Conservation (phyloP, 208 protist species). For the Sergeia podlipaevii region DNA sequence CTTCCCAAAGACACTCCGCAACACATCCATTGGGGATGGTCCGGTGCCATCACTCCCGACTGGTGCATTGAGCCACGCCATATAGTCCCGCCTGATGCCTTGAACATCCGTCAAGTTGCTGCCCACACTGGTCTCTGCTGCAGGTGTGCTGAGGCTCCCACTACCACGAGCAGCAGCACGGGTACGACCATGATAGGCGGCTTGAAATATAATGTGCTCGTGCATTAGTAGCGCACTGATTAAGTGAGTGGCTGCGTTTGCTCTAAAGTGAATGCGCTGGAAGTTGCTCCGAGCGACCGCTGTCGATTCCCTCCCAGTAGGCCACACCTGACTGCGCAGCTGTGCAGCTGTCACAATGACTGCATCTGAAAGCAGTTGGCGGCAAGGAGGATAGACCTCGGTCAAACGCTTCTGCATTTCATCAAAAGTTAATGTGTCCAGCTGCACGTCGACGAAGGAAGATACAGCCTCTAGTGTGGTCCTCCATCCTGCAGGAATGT, state of each 20-base stretch:
- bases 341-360: too few species aligned
- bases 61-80: slow-evolving; percentile 22
- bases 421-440: slow-evolving; percentile 15
- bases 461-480: slow-evolving; percentile 44
- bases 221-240: too few species aligned
- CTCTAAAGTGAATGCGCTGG: too few species aligned
- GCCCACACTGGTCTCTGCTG: too few species aligned
- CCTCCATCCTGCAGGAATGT: slow-evolving; percentile 62
- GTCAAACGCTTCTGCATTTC: slow-evolving; percentile 31
- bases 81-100: slow-evolving; percentile 34
- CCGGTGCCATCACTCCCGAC: slow-evolving; percentile 1
- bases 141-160: too few species aligned
- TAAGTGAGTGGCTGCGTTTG: too few species aligned
- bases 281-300: too few species aligned
- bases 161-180: too few species aligned
- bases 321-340: too few species aligned
- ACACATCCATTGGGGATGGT: slow-evolving; percentile 30
- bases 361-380: slow-evolving; percentile 20
- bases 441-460: slow-evolving; percentile 42
- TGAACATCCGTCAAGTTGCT: not conserved
- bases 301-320: too few species aligned
- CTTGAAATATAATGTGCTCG: too few species aligned
- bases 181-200: too few species aligned
- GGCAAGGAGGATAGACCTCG: slow-evolving; percentile 19
- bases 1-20: slow-evolving; percentile 27